Percentiles rank a stretch among this genome's conserved stretches.
These are phyloP conservation scores for Colletotrichum noveboracense DNA, from an alignment of 2,329 filamentous ascomycete species.

Conservation along the genomic window DNA sequence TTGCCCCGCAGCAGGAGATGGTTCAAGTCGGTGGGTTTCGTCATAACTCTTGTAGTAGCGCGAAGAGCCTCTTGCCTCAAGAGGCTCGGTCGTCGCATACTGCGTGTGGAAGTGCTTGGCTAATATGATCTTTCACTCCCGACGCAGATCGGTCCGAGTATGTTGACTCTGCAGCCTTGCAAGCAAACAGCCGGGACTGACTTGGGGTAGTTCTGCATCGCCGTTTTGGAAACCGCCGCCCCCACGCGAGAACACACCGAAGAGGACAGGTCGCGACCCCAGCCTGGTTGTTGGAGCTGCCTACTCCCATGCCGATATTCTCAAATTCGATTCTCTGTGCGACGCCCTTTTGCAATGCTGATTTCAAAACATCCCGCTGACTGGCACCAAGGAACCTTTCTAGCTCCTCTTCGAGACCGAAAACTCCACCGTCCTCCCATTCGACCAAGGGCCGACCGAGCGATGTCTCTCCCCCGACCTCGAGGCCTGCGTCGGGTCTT, in stretches of 20 bases:
- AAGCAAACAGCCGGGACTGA: constrained; percentile 33
- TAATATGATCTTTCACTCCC: constrained; percentile 22
- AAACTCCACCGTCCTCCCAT: constrained; percentile 74
- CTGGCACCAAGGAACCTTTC: constrained; percentile 59
- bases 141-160: constrained; percentile 67
- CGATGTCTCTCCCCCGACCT: constrained; percentile 62
- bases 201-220: constrained; percentile 71
- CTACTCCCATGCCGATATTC: constrained; percentile 94
- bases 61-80: background rate
- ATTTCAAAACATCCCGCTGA: background rate
- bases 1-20: constrained; percentile 80
- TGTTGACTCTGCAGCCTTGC: constrained; percentile 34
- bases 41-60: constrained; percentile 6
- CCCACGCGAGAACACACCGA: constrained; percentile 56
- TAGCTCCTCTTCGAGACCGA: constrained; percentile 67
- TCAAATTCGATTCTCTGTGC: constrained; percentile 85
- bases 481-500: constrained; percentile 54
- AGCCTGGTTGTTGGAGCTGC: constrained; percentile 88
- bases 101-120: constrained; percentile 7
- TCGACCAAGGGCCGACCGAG: constrained; percentile 57
- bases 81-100: background rate
- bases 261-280: constrained; percentile 63
- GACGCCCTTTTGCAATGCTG: constrained; percentile 28
- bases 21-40: constrained; percentile 88
- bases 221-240: constrained; percentile 83